Base-by-base conservation (phyloP, 345 rosid species). In the Kernera saxatilis region DNA sequence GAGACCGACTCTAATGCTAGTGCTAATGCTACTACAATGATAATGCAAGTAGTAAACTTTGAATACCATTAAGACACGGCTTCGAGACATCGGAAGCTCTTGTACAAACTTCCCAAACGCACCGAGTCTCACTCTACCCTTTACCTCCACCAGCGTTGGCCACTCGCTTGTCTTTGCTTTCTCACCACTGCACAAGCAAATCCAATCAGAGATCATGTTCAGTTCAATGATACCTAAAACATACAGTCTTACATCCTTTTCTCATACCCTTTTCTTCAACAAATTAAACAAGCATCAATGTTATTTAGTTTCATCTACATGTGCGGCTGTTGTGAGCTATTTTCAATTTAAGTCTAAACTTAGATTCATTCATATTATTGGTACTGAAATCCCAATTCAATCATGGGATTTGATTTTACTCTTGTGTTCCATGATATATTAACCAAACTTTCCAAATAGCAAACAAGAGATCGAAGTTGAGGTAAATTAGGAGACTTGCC, bases 31-130 rank as follows among this genome's bases (percentile, higher is more conserved):
- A 51, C 56, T 59, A 59, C 78, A 74, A 67, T 13, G 69, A 50
- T 41, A 76, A 62, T 53, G 48, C 73, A 77, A 82, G 77, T 62
- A 77, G 43, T 48, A 29, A 72, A 77, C 80, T 79, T 72, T 79
- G 61, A 45, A 83, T 94, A 94, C 99, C 99, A 91, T 94, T 67
- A 89, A 81, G 71, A 93, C 89, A 69, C 99, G 97, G 77, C 90
- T 91, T 77, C 95, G 80, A 57, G 99, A 94, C 97, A 86, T 77
- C 1, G 88, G 90, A 66, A 94, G 99, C 83, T 84, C 89, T 72
- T 88, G 85, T 36, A 94, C 95, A 78, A 91, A 94, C 87, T 88
- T 94, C 81, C 88, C 96, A 75, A 94, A 94, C 26, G 99, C 98
- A 60, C 89, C 85, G 13, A 89, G 88, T 77, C 85, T 84, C 22